Evolutionary conservation across 306 rosid genomes (phyloP).

Genomic region (Acacia melanoxylon): DNA sequence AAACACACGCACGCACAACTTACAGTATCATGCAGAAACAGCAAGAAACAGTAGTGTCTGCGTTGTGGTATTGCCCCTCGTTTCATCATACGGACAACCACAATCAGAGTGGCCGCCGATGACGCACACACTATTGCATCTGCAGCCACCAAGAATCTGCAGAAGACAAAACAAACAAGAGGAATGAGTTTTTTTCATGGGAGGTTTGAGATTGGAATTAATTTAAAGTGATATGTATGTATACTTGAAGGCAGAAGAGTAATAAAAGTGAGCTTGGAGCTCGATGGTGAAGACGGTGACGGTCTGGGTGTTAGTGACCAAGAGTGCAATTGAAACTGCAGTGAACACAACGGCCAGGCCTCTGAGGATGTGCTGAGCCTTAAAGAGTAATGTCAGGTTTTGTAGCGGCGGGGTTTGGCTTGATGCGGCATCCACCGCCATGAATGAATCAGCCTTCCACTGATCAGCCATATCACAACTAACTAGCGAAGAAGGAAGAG

Average conservation of each 20-base stretch:
- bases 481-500: neutral
- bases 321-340: constrained; percentile 40
- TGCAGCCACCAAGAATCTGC: constrained; percentile 66
- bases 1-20: neutral
- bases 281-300: constrained; percentile 33
- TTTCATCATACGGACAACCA: constrained; percentile 23
- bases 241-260: constrained; percentile 60
- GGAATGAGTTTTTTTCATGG: neutral
- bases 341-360: constrained; percentile 43
- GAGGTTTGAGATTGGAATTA: neutral
- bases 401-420: neutral
- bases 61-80: constrained; percentile 17
- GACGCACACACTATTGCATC: constrained; percentile 45
- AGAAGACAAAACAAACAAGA: neutral
- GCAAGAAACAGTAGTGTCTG: constrained; percentile 34
- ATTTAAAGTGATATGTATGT: neutral
- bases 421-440: constrained; percentile 29
- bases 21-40: constrained; percentile 58
- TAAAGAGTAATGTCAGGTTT: neutral
- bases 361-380: constrained; percentile 49
- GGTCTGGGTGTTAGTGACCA: constrained; percentile 58
- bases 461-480: constrained; percentile 16
- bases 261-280: constrained; percentile 55
- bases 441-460: constrained; percentile 20
- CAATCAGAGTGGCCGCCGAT: constrained; percentile 41